These are phyloP conservation scores for Trichoderma orchidacearum DNA, from an alignment of 495 filamentous ascomycete genomes.

Conservation along the genomic window DNA sequence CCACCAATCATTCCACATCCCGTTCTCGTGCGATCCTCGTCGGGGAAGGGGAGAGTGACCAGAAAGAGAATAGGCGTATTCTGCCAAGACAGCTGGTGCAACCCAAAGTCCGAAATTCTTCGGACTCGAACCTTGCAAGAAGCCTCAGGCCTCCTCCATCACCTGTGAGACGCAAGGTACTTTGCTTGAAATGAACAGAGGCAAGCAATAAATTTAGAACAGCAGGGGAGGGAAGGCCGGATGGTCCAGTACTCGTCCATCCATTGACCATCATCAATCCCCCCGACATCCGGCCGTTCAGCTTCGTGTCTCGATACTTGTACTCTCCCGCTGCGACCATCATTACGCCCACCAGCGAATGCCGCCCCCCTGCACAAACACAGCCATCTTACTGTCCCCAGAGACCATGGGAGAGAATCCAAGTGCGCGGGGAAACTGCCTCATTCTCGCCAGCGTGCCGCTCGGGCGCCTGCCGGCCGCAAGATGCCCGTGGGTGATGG, in stretches of 20 bases:
- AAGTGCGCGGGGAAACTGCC: slow-evolving; percentile 27
- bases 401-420: slow-evolving; percentile 13
- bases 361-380: slow-evolving; percentile 5
- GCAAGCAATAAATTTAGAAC: background rate
- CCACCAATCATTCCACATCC: background rate
- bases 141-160: background rate
- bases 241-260: slow-evolving; percentile 22
- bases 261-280: slow-evolving; percentile 22
- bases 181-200: background rate
- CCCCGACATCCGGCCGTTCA: slow-evolving; percentile 22
- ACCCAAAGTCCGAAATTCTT: background rate
- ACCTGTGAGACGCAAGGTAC: background rate
- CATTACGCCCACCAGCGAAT: slow-evolving; percentile 6
- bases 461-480: slow-evolving; percentile 27
- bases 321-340: slow-evolving; percentile 19
- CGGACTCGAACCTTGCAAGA: background rate
- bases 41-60: too few species aligned
- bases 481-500: slow-evolving; percentile 26
- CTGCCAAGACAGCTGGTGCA: background rate
- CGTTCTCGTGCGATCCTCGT: too few species aligned
- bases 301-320: slow-evolving; percentile 24
- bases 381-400: background rate
- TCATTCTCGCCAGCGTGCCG: slow-evolving; percentile 24
- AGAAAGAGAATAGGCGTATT: background rate
- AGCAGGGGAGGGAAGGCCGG: background rate